These are phyloP conservation scores for Raddia distichophylla DNA, from an alignment of 176 grass and related monocot genomes.

Conservation along the genomic window DNA sequence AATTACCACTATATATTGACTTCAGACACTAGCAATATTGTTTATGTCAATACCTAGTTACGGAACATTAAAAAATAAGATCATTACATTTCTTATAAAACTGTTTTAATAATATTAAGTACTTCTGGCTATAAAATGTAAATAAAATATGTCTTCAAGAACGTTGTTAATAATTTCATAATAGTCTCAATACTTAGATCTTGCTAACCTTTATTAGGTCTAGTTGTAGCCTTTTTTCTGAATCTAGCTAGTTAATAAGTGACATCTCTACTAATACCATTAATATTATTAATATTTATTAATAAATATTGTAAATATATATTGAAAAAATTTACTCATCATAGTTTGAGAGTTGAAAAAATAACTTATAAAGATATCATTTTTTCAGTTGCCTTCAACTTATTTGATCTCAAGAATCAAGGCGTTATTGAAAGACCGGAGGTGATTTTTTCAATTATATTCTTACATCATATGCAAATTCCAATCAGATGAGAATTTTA, in stretches of 20 bases:
- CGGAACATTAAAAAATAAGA: background rate
- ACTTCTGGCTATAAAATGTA: background rate
- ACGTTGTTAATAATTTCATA: background rate
- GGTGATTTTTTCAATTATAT: constrained; percentile 27
- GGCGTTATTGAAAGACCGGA: constrained; percentile 65
- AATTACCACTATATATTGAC: background rate
- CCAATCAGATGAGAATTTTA: background rate
- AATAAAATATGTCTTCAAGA: background rate
- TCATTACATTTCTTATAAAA: background rate
- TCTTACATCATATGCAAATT: background rate
- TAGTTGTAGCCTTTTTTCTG: too few species aligned
- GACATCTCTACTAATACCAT: too few species aligned
- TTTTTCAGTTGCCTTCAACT: constrained; percentile 60
- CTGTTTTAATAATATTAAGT: background rate
- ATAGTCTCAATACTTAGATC: background rate
- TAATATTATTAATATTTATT: too few species aligned
- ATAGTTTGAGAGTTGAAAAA: background rate
- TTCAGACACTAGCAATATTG: background rate
- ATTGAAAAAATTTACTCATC: background rate
- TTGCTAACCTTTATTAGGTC: background rate
- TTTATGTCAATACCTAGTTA: background rate
- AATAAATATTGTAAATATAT: background rate
- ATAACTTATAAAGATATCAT: background rate
- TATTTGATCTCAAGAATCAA: constrained; percentile 74
- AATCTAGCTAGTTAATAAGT: too few species aligned